phyloP scores from a whole-genome alignment of 306 rosid genomes.

The Prunus persica region Prunus_persica_NCBIv2 NC_034009.1:2630001-2630500 shows the following conservation, averaged over 20 bases:
- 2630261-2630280: neutral
- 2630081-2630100: slow-evolving; percentile 12
- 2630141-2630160: neutral
- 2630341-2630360: neutral
- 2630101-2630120: slow-evolving; percentile 16
- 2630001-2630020: neutral
- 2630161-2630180: neutral
- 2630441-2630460: too few relatives aligned
- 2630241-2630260: neutral
- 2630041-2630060: neutral
- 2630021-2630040: neutral
- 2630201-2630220: too few relatives aligned
- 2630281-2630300: neutral
- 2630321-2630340: neutral
- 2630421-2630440: neutral
- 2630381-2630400: neutral
- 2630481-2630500: too few relatives aligned
- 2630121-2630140: neutral
- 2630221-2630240: neutral
- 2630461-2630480: too few relatives aligned
- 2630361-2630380: neutral
- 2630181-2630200: neutral
- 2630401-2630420: neutral
- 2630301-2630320: neutral
- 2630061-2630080: neutral